Conservation (phyloP, 352 stramenopile species). For the Phytophthora sansomeana region DNA sequence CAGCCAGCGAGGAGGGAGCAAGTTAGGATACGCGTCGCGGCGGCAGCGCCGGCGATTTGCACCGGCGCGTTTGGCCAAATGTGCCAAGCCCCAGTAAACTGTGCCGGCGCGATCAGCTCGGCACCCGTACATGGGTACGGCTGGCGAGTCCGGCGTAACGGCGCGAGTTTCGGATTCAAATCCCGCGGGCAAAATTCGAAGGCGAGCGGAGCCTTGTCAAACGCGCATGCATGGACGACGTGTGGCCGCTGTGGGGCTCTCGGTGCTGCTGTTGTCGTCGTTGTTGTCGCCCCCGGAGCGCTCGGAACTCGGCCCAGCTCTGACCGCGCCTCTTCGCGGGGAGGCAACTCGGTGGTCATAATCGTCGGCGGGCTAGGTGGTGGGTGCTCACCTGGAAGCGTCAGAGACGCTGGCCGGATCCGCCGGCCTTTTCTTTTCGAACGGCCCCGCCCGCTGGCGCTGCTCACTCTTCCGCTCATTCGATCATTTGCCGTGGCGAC, state of each 20-base stretch:
- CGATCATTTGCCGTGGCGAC: slow-evolving; percentile 43
- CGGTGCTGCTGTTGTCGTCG: background rate
- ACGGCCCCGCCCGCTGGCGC: slow-evolving; percentile 25
- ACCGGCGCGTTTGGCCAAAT: background rate
- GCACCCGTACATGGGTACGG: too few relatives aligned
- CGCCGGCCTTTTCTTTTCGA: slow-evolving; percentile 45
- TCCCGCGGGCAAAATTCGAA: slow-evolving; percentile 10
- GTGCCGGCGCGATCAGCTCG: background rate
- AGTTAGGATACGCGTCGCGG: slow-evolving; percentile 27
- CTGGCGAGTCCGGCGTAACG: slow-evolving; percentile 13
- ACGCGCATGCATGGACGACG: background rate
- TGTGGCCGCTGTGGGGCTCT: too few relatives aligned
- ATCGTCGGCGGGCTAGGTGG: slow-evolving; percentile 25
- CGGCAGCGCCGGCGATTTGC: slow-evolving; percentile 4
- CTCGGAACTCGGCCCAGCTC: slow-evolving; percentile 15
- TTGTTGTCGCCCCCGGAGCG: slow-evolving; percentile 9
- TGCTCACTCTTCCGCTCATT: slow-evolving; percentile 45
- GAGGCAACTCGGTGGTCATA: slow-evolving; percentile 24
- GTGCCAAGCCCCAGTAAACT: too few relatives aligned
- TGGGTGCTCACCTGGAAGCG: slow-evolving; percentile 33
- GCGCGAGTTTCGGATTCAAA: slow-evolving; percentile 8
- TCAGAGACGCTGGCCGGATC: slow-evolving; percentile 37
- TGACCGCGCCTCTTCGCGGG: slow-evolving; percentile 27
- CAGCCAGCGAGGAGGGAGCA: slow-evolving; percentile 1
- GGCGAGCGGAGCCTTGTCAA: background rate